These are phyloP conservation scores for Heliophila coronopifolia DNA, from an alignment of 441 rosid species.

Conservation along the genomic window DNA sequence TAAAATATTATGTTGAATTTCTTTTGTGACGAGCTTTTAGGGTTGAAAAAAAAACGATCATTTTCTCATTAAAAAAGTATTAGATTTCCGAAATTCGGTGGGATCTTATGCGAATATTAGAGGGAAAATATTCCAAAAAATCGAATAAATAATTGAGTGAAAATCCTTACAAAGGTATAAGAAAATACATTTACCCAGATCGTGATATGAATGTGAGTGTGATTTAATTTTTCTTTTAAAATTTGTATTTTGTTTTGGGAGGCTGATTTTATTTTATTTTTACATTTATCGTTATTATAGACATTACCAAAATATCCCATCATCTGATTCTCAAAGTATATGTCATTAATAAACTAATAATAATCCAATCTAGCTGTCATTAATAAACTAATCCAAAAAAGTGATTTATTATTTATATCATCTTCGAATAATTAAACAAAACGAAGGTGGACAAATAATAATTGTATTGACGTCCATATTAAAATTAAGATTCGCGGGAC, in stretches of 20 bases:
- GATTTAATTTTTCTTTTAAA: too few species aligned
- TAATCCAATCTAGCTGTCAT: too few species aligned
- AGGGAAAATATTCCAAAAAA: constrained; percentile 19
- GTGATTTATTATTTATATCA: too few species aligned
- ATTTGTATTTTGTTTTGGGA: too few species aligned
- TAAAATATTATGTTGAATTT: constrained; percentile 3
- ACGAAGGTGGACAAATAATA: constrained; percentile 19
- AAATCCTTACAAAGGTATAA: constrained; percentile 17
- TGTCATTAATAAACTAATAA: background rate
- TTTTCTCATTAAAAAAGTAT: constrained; percentile 8
- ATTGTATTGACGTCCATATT: constrained; percentile 21
- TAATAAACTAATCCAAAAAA: too few species aligned
- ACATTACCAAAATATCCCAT: too few species aligned
- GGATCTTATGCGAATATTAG: constrained; percentile 18
- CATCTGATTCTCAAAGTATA: background rate
- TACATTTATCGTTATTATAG: too few species aligned
- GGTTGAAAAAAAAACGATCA: constrained; percentile 21
- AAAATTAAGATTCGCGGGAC: constrained; percentile 38
- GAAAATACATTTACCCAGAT: too few species aligned
- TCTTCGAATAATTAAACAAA: background rate
- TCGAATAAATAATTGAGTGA: constrained; percentile 19
- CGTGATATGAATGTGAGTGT: too few species aligned
- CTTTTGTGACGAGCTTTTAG: constrained; percentile 22
- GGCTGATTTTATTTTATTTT: too few species aligned
- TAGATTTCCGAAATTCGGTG: constrained; percentile 22